Evolutionary conservation across 2,329 filamentous ascomycete genomes (phyloP).

Genomic region (Thielaviopsis ethacetica): DNA sequence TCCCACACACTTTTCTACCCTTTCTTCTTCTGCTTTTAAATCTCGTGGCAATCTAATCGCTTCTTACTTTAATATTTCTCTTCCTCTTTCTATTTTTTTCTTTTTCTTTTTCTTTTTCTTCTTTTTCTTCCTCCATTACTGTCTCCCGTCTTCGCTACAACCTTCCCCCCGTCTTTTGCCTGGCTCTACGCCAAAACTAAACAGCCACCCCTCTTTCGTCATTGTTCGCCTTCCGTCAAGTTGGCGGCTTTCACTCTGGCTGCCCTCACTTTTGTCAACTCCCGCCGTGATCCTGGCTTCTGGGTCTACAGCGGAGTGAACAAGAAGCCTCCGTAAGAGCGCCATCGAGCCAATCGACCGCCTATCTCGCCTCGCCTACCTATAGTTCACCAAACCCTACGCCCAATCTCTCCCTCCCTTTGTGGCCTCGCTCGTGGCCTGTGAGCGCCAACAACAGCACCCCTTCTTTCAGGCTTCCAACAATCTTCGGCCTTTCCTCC

Average conservation of each 20-base stretch:
- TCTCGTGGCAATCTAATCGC: neutral
- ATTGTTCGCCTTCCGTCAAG: conserved; percentile 4
- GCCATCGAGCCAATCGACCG: neutral
- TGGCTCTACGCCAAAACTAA: neutral
- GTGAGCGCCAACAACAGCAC: too few species aligned
- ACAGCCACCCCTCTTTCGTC: neutral
- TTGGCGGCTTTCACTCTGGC: conserved; percentile 13
- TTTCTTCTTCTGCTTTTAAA: neutral
- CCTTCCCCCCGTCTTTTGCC: neutral
- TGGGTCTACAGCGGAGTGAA: conserved; percentile 95
- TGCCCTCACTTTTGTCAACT: conserved; percentile 22
- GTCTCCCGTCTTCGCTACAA: neutral
- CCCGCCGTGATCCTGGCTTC: conserved; percentile 80
- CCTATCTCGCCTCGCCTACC: neutral
- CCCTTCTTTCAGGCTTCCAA: too few species aligned
- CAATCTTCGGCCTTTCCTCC: too few species aligned
- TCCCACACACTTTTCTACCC: neutral
- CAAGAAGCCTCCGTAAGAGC: conserved; percentile 85
- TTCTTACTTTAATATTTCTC: too few species aligned
- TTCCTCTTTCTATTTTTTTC: neutral
- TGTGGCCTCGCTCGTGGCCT: too few species aligned
- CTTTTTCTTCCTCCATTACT: neutral
- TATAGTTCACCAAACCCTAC: neutral
- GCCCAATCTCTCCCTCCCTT: neutral
- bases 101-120: neutral